Evolutionary conservation across 2,329 filamentous ascomycete species (phyloP).

Genomic region (Diatrype stigma): DNA sequence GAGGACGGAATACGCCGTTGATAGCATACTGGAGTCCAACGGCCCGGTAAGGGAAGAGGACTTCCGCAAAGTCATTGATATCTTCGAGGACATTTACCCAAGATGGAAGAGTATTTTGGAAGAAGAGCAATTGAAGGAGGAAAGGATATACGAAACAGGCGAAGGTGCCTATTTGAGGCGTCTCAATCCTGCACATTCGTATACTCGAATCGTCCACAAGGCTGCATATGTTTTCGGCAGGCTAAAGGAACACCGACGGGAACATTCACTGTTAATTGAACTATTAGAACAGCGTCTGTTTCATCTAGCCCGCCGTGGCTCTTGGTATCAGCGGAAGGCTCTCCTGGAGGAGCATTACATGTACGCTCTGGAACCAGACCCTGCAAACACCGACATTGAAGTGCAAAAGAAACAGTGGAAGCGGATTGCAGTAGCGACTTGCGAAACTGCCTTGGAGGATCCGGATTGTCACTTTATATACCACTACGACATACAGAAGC

Average conservation of each 20-base stretch:
- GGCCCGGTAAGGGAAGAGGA: constrained; percentile 63
- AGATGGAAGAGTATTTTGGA: constrained; percentile 72
- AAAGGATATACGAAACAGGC: constrained; percentile 70
- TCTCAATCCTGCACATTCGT: constrained; percentile 88
- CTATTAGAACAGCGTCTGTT: constrained; percentile 79
- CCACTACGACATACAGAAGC: constrained; percentile 92
- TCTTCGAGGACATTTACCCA: constrained; percentile 71
- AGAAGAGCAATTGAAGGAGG: constrained; percentile 76
- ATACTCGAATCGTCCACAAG: constrained; percentile 90
- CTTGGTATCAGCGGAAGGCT: constrained; percentile 95
- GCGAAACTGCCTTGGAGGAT: constrained; percentile 82
- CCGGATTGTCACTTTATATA: constrained; percentile 85
- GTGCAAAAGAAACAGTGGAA: constrained; percentile 80
- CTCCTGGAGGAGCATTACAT: constrained; percentile 95
- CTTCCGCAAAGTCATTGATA: constrained; percentile 63
- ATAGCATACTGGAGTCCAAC: constrained; percentile 76
- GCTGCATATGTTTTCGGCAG: constrained; percentile 73
- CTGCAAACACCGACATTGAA: constrained; percentile 33
- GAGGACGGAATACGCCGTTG: constrained; percentile 74
- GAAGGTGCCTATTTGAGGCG: constrained; percentile 86
- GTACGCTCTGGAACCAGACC: constrained; percentile 52
- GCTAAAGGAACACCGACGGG: constrained; percentile 73
- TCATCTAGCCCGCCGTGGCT: constrained; percentile 76
- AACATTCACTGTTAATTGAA: constrained; percentile 70
- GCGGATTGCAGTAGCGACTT: constrained; percentile 69